Evolutionary conservation across 139 green algal species (phyloP), one percentile per base, ranked within the genome.

Genomic region (Spirogloea muscicola): DNA sequence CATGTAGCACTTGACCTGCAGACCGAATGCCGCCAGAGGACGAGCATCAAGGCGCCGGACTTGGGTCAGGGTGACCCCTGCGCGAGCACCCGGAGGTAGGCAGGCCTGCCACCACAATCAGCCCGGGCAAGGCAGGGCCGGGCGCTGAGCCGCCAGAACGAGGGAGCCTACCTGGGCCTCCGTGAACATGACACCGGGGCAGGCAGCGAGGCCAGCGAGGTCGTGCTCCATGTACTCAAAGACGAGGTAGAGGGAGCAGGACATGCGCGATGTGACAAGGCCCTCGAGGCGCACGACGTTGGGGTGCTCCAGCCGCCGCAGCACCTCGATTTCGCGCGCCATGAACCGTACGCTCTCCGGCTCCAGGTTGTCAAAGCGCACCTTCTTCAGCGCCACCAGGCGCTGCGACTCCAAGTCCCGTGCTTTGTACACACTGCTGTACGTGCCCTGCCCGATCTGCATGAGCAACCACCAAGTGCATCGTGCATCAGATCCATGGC

Each of bases 151-250:
- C n/a, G n/a, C n/a, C n/a, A n/a, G n/a, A n/a, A n/a, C n/a, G n/a
- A n/a, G n/a, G n/a, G n/a, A 10, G 63, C 64, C 10, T 16, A 79
- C 70, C 65, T 81, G 68, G 16, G 74, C 31, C 52, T 82, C 67
- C 33, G 68, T 79, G 48, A 82, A 82, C 33, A 34, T 66, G 46
- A 80, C 38, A 7, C 64, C 64, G 40, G 72, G 72, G 61, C 72
- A 78, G 40, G 72, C 72, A 33, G 72, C 72, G 13, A 80, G 72
- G 9, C 72, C 72, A 1, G 72, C 72, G 9, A 99, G 85, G 82
- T 99, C 95, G 39, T 96, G 79, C 70, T 97, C 94, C 13, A 98
- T 76, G 69, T 90, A 98, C 84, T 99, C 95, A 85, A 99, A 99
- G 41, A 99, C 93, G 37, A 98, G 84, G 83, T 96, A 96, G 21